Evolutionary conservation across 345 rosid genomes (phyloP).

Genomic region (Acer negundo): DNA sequence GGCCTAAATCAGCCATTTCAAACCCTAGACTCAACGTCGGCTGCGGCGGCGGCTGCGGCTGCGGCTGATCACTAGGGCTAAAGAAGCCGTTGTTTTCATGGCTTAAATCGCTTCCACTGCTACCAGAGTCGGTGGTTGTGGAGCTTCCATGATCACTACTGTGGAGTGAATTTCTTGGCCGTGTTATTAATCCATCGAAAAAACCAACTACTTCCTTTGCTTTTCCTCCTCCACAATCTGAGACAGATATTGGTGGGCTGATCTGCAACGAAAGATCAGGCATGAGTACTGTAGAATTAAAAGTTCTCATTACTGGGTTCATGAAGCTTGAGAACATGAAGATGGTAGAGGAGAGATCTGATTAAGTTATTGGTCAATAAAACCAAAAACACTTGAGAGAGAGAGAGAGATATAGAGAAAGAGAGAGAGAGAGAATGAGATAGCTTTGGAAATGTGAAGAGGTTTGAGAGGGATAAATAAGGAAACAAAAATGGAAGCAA

Average conservation of each 20-base stretch:
- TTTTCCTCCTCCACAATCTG: slow-evolving; percentile 17
- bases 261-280: slow-evolving; percentile 94
- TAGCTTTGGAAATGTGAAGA: slow-evolving; percentile 4
- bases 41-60: no score
- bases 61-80: background rate
- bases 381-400: background rate
- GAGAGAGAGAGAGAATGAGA: slow-evolving; percentile 16
- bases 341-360: slow-evolving; percentile 19
- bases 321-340: slow-evolving; percentile 39
- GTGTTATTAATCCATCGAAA: slow-evolving; percentile 15
- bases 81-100: slow-evolving; percentile 60
- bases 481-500: slow-evolving; percentile 23
- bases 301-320: slow-evolving; percentile 34
- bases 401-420: background rate
- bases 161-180: slow-evolving; percentile 27
- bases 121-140: slow-evolving; percentile 59
- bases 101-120: slow-evolving; percentile 75
- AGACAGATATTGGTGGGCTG: slow-evolving; percentile 58
- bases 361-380: slow-evolving; percentile 11
- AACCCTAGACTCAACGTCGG: slow-evolving; percentile 64
- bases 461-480: slow-evolving; percentile 28
- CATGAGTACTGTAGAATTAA: slow-evolving; percentile 28
- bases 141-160: slow-evolving; percentile 55
- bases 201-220: slow-evolving; percentile 19
- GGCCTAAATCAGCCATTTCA: slow-evolving; percentile 40